phyloP scores from a whole-genome alignment of 2,329 filamentous ascomycete species.

The Thelonectria discophora region DNA sequence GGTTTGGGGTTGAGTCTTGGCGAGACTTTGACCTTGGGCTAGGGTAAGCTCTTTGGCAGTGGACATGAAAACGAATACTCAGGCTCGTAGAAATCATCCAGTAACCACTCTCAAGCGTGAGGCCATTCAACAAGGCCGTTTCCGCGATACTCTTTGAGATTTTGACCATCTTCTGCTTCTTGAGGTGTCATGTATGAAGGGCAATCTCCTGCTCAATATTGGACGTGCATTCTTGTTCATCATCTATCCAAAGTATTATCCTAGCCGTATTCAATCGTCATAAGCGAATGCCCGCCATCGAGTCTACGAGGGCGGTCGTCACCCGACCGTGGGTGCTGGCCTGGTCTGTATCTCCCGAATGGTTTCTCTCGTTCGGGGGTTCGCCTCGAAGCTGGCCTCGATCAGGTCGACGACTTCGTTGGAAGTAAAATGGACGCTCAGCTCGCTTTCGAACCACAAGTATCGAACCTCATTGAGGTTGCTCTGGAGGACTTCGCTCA shows the following conservation, averaged over 20 bases:
- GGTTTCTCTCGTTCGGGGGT: constrained; percentile 65
- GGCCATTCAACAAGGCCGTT: too few relatives aligned
- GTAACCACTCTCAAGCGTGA: too few relatives aligned
- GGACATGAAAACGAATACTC: too few relatives aligned
- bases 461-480: constrained; percentile 71
- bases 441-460: constrained; percentile 72
- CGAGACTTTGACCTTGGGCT: not conserved
- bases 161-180: too few relatives aligned
- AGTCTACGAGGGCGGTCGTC: too few relatives aligned
- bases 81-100: too few relatives aligned
- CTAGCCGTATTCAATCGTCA: not conserved
- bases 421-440: constrained; percentile 69
- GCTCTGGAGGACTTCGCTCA: constrained; percentile 72
- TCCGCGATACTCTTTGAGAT: too few relatives aligned
- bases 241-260: not conserved
- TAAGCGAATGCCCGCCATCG: not conserved
- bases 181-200: too few relatives aligned
- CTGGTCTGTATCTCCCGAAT: constrained; percentile 66
- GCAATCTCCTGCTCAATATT: too few relatives aligned
- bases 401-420: constrained; percentile 71
- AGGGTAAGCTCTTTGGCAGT: not conserved
- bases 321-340: constrained; percentile 51
- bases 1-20: not conserved
- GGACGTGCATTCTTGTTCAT: not conserved
- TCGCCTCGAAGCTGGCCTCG: constrained; percentile 71